Percentiles rank a stretch among this genome's conserved stretches.
phyloP scores from a whole-genome alignment of 768 basidiomycete species.

The Hemileccinum impolitum region DNA sequence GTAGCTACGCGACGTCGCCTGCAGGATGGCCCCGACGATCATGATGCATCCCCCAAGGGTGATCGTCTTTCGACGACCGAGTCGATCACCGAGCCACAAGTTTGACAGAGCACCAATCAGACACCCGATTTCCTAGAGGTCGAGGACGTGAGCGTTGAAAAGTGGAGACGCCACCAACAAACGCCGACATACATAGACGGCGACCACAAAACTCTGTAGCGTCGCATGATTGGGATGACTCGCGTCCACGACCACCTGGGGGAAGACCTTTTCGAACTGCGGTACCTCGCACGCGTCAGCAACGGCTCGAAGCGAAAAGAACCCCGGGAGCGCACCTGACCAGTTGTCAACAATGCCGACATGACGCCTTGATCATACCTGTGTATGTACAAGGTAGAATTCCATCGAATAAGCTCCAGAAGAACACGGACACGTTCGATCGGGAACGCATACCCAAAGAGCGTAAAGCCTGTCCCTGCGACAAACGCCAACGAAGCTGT shows the following conservation, averaged over 20 bases:
- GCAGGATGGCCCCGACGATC: conserved; percentile 61
- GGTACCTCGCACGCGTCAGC: conserved; percentile 2
- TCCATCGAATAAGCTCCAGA: not conserved
- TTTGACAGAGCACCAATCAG: conserved; percentile 62
- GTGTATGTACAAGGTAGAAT: not conserved
- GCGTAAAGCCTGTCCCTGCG: conserved; percentile 56
- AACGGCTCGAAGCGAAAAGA: not conserved
- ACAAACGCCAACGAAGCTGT: conserved; percentile 53
- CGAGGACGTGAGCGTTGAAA: not conserved
- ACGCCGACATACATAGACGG: conserved; percentile 45
- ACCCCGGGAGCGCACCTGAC: conserved; percentile 35
- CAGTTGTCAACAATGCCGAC: conserved; percentile 59
- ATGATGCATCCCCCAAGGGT: conserved; percentile 55
- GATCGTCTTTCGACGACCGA: conserved; percentile 60
- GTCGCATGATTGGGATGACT: conserved; percentile 45
- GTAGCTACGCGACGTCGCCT: conserved; percentile 54
- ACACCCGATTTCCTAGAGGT: conserved; percentile 59
- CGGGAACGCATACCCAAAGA: conserved; percentile 49
- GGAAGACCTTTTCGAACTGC: conserved; percentile 59
- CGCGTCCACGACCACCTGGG: conserved; percentile 44
- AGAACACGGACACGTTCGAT: not conserved
- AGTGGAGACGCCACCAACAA: not conserved
- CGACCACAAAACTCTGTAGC: conserved; percentile 56
- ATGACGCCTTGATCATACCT: conserved; percentile 73
- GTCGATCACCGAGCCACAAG: conserved; percentile 54